A percentile compares a stretch with the other conserved stretches of the same genome.
Evolutionary conservation across 495 filamentous ascomycete genomes (phyloP).

Genomic region (Lepraria neglecta): DNA sequence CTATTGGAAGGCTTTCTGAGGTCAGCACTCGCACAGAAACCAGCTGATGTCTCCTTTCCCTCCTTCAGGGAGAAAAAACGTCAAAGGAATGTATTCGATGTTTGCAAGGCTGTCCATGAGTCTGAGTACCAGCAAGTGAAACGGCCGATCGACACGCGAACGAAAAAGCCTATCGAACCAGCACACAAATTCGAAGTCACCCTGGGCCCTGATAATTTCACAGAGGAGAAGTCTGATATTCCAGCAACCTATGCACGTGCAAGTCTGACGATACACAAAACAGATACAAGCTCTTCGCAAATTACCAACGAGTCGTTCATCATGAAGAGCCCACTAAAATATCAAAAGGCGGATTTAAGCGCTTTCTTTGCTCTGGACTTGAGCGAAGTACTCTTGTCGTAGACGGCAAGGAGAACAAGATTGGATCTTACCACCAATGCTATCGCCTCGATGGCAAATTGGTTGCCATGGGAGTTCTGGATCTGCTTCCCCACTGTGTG

Average conservation of each 20-base stretch:
- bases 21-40: neutral
- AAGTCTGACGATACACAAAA: neutral
- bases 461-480: conserved; percentile 82
- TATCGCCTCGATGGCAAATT: conserved; percentile 86
- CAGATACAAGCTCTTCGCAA: conserved; percentile 63
- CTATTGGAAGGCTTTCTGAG: neutral
- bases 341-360: conserved; percentile 61
- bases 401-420: conserved; percentile 47
- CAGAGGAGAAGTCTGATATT: conserved; percentile 70
- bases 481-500: conserved; percentile 78
- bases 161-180: conserved; percentile 57
- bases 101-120: conserved; percentile 67
- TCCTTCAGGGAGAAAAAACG: conserved; percentile 59
- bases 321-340: conserved; percentile 63
- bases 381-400: conserved; percentile 41
- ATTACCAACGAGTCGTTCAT: conserved; percentile 82
- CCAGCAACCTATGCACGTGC: neutral
- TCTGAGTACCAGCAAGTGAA: conserved; percentile 53
- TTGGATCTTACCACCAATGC: conserved; percentile 93
- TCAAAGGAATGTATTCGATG: conserved; percentile 67
- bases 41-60: conserved; percentile 13
- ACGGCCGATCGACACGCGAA: conserved; percentile 45
- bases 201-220: conserved; percentile 71
- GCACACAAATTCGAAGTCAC: conserved; percentile 73
- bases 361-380: conserved; percentile 86